phyloP scores from a whole-genome alignment of 805 yeast genomes.

The Metschnikowia borealis region DNA sequence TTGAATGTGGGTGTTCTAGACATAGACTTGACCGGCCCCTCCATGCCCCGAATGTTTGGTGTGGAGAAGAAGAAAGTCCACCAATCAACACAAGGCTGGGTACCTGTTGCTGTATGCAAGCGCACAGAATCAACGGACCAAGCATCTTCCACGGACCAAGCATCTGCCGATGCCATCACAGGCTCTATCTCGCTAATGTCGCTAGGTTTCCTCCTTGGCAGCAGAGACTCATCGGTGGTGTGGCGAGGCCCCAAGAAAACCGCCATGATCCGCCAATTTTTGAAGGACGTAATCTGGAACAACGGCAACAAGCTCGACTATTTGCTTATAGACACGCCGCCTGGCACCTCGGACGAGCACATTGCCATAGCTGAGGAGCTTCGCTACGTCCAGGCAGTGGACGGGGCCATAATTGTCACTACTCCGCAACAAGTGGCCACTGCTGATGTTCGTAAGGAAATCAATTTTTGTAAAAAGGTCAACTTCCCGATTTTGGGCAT shows the following conservation, averaged over 20 bases:
- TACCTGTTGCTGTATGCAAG: slow-evolving; percentile 60
- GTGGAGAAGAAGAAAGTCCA: slow-evolving; percentile 74
- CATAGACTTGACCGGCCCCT: slow-evolving; percentile 95
- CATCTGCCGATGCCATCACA: slow-evolving; percentile 20
- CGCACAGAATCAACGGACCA: slow-evolving; percentile 5
- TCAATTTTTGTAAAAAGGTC: slow-evolving; percentile 87
- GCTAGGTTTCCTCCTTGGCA: slow-evolving; percentile 78
- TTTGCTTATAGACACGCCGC: slow-evolving; percentile 92
- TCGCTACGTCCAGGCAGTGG: slow-evolving; percentile 58
- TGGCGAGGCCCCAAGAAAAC: slow-evolving; percentile 99
- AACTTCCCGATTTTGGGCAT: slow-evolving; percentile 77
- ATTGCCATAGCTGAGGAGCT: slow-evolving; percentile 94
- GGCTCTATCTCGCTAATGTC: slow-evolving; percentile 67
- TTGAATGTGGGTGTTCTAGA: slow-evolving; percentile 90
- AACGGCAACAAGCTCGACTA: slow-evolving; percentile 65
- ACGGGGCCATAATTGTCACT: slow-evolving; percentile 92
- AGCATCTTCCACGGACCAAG: no score
- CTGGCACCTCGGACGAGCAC: slow-evolving; percentile 98
- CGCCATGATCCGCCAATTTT: slow-evolving; percentile 93
- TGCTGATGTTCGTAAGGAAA: slow-evolving; percentile 91
- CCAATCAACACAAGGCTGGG: slow-evolving; percentile 85
- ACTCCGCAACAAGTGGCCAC: slow-evolving; percentile 94
- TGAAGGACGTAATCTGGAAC: slow-evolving; percentile 83
- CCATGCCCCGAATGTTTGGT: slow-evolving; percentile 95
- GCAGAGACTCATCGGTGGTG: slow-evolving; percentile 86